Evolutionary conservation across 1,284 basidiomycete species (phyloP).

Genomic region (Cerioporus squamosus): DNA sequence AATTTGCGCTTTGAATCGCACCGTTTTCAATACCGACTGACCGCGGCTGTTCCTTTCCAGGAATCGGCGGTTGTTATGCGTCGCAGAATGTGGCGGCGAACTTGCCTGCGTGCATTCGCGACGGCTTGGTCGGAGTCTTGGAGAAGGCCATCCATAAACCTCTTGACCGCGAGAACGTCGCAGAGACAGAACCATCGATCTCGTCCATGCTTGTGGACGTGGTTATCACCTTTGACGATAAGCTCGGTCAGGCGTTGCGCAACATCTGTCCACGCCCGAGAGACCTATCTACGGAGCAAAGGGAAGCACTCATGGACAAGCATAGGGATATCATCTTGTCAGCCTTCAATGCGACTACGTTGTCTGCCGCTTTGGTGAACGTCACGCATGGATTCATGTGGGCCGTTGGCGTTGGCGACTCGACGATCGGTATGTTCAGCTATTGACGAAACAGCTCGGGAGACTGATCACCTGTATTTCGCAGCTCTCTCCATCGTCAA

Average conservation of each 20-base stretch:
- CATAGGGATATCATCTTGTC: not conserved
- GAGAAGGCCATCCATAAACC: not conserved
- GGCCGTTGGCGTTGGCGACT: constrained; percentile 1
- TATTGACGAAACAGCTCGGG: not conserved
- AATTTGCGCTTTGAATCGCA: not conserved
- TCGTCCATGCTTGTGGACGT: not conserved
- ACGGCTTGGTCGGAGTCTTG: not conserved
- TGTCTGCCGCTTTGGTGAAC: constrained; percentile 1
- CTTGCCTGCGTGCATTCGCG: not conserved
- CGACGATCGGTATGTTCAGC: not conserved
- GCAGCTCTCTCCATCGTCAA: not conserved
- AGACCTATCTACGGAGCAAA: not conserved
- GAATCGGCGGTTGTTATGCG: not conserved
- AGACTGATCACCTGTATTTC: too few relatives aligned
- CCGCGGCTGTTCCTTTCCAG: not conserved
- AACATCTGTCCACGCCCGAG: not conserved
- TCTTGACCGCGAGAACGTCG: not conserved
- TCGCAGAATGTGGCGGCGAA: not conserved
- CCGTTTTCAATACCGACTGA: not conserved
- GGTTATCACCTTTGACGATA: not conserved
- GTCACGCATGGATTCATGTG: constrained; percentile 4
- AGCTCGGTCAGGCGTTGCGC: not conserved
- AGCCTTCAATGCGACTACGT: not conserved
- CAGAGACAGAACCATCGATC: not conserved
- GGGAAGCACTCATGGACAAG: not conserved